phyloP scores from a whole-genome alignment of 2,329 filamentous ascomycete genomes.

The Phyllosticta citriasiana region DNA sequence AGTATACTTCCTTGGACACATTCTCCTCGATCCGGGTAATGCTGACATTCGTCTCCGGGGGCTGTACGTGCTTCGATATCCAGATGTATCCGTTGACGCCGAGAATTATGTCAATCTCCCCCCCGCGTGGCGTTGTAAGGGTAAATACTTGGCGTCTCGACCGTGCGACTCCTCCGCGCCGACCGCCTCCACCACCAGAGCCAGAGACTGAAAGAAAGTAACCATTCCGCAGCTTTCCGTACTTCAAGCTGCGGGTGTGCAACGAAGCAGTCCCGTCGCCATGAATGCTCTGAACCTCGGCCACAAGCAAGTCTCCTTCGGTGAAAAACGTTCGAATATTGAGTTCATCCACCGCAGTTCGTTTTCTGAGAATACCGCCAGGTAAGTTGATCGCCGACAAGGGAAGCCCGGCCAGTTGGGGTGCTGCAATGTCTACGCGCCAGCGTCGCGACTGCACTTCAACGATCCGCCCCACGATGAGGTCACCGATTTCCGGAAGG shows the following conservation, averaged over 20 bases:
- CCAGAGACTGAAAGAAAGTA: constrained; percentile 76
- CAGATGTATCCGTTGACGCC: constrained; percentile 97
- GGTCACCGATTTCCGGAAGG: constrained; percentile 88
- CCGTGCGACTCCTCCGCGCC: constrained; percentile 65
- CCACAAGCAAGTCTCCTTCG: constrained; percentile 87
- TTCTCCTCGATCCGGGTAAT: constrained; percentile 84
- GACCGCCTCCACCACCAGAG: constrained; percentile 51
- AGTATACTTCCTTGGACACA: constrained; percentile 79
- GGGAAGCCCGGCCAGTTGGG: constrained; percentile 74
- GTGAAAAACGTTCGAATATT: constrained; percentile 97
- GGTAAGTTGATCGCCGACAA: constrained; percentile 89
- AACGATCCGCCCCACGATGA: constrained; percentile 86
- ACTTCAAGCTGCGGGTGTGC: constrained; percentile 84
- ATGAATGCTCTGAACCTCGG: constrained; percentile 86
- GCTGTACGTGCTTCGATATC: constrained; percentile 75
- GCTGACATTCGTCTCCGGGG: constrained; percentile 41
- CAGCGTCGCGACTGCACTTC: constrained; percentile 90
- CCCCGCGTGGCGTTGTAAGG: constrained; percentile 47
- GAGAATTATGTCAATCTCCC: constrained; percentile 72
- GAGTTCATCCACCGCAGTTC: constrained; percentile 91
- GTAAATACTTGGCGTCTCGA: constrained; percentile 83
- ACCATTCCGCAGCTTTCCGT: constrained; percentile 91
- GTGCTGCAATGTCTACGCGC: constrained; percentile 88
- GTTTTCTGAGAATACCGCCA: constrained; percentile 79
- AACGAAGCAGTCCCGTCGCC: constrained; percentile 76